These are phyloP conservation scores for Scheffersomyces segobiensis DNA, from an alignment of 1,139 yeast species.

Conservation along the genomic window DNA sequence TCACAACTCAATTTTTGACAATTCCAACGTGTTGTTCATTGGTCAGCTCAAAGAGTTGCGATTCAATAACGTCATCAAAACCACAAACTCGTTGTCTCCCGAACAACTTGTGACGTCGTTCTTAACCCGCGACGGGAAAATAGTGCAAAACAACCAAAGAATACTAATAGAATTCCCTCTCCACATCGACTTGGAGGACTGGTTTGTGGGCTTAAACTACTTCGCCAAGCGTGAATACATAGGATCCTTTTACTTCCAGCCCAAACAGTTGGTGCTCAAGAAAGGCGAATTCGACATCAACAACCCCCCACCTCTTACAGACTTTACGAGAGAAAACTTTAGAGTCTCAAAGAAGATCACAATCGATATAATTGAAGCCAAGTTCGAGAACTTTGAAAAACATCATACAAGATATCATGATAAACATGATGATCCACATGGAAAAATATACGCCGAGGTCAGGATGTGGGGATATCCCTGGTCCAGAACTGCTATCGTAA, in stretches of 20 bases:
- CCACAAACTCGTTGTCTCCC: constrained; percentile 25
- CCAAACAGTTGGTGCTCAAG: background rate
- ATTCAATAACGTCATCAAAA: constrained; percentile 38
- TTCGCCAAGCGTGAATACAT: constrained; percentile 65
- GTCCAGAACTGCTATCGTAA: constrained; percentile 67
- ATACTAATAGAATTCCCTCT: constrained; percentile 65
- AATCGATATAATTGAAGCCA: constrained; percentile 70
- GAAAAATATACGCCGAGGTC: constrained; percentile 60
- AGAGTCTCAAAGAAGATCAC: constrained; percentile 57
- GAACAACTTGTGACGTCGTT: constrained; percentile 23
- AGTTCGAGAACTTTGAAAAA: constrained; percentile 34
- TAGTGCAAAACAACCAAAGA: constrained; percentile 36
- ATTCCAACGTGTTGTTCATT: constrained; percentile 56
- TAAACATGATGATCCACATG: constrained; percentile 10
- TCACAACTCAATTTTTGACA: constrained; percentile 67
- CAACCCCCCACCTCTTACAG: constrained; percentile 12
- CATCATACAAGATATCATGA: constrained; percentile 4
- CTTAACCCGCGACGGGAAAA: constrained; percentile 36
- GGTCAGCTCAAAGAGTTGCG: constrained; percentile 60
- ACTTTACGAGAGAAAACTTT: constrained; percentile 38
- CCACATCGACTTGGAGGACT: constrained; percentile 75
- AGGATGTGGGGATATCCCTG: constrained; percentile 68
- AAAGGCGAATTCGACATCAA: background rate
- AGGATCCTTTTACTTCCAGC: constrained; percentile 25
- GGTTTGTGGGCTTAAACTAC: constrained; percentile 75